Percentiles rank a stretch among this genome's conserved stretches.
Evolutionary conservation across 75 land plant species (phyloP).

Genomic region (Pinus taeda): DNA sequence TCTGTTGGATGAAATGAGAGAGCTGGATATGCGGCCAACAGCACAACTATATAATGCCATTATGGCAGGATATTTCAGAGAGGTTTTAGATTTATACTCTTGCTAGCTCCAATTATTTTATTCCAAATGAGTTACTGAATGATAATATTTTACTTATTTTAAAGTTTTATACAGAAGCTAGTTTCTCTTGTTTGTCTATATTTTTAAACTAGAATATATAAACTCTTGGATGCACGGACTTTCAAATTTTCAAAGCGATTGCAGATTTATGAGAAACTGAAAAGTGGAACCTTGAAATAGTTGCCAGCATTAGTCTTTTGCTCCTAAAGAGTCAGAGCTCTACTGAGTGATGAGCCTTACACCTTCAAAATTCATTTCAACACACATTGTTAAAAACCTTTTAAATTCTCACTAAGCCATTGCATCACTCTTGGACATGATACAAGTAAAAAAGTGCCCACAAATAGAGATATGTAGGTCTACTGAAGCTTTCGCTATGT

Average conservation of each 20-base stretch:
- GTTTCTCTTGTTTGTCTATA: neutral
- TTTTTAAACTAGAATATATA: too few species aligned
- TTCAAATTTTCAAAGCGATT: too few species aligned
- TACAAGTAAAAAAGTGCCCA: neutral
- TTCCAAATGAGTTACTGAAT: neutral
- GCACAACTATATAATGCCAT: conserved; percentile 51
- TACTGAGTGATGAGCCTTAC: neutral
- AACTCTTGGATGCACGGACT: too few species aligned
- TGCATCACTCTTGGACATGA: neutral
- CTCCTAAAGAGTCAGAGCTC: too few species aligned
- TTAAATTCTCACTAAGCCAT: neutral
- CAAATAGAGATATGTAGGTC: neutral
- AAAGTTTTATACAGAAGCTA: neutral
- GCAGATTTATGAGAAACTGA: too few species aligned
- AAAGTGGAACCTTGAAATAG: too few species aligned
- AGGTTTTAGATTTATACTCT: conserved; percentile 20
- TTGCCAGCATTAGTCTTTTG: too few species aligned
- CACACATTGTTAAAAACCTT: neutral
- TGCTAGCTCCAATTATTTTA: neutral
- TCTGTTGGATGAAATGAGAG: conserved; percentile 22
- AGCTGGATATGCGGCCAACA: conserved; percentile 28
- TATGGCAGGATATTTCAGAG: conserved; percentile 45
- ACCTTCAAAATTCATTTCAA: neutral
- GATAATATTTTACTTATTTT: neutral
- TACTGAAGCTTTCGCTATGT: neutral